phyloP scores from a whole-genome alignment of 2,329 filamentous ascomycete genomes.

The Tothia fuscella region DNA sequence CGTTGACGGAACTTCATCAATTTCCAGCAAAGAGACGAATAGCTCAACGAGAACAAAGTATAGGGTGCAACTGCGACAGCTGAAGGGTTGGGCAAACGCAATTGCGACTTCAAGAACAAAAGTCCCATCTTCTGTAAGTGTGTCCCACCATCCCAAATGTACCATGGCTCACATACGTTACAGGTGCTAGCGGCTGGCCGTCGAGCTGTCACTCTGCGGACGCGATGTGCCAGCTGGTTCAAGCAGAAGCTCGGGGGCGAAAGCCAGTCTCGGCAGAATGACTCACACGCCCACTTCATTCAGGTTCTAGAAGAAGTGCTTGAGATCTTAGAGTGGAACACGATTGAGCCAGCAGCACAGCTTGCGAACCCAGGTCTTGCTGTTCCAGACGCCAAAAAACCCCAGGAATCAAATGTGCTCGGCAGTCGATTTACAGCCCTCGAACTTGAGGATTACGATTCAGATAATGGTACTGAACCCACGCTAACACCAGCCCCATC shows the following conservation, averaged over 20 bases:
- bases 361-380: background rate
- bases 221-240: background rate
- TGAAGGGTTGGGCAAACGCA: background rate
- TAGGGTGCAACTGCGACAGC: background rate
- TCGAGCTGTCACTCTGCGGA: background rate
- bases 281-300: background rate
- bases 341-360: background rate
- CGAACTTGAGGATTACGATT: background rate
- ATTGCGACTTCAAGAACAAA: background rate
- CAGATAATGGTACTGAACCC: background rate
- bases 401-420: background rate
- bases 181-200: background rate
- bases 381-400: background rate
- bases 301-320: background rate
- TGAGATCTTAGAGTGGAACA: background rate
- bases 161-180: background rate
- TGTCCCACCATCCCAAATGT: background rate
- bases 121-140: background rate
- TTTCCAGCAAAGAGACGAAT: background rate
- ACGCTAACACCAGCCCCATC: background rate
- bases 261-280: background rate
- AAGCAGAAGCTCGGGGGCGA: background rate
- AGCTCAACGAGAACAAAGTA: background rate
- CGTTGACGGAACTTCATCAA: background rate
- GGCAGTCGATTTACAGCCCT: background rate